Percentiles rank a stretch among this genome's conserved stretches.
Evolutionary conservation across 2,329 filamentous ascomycete species (phyloP).

Genomic region (Curvularia spicifera): DNA sequence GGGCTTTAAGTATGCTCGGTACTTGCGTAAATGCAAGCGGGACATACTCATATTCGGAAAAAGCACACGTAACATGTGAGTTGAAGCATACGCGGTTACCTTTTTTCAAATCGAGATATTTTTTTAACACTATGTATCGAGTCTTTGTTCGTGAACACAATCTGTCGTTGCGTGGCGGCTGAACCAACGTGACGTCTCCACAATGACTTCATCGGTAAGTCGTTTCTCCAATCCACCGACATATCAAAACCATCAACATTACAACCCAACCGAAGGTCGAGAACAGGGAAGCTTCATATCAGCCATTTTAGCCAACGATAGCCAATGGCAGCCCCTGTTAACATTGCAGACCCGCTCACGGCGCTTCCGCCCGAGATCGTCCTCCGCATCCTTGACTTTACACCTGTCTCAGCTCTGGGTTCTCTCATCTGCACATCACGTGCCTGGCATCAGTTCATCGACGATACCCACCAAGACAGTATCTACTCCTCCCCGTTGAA

Average conservation of each 20-base stretch:
- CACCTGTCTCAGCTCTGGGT: slow-evolving; percentile 8
- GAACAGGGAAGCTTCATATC: background rate
- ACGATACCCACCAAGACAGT: slow-evolving; percentile 9
- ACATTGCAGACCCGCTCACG: slow-evolving; percentile 12
- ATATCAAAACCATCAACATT: slow-evolving; percentile 7
- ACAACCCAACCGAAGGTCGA: background rate
- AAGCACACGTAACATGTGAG: background rate
- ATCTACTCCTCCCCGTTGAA: slow-evolving; percentile 13
- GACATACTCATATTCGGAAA: background rate
- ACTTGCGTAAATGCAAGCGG: background rate
- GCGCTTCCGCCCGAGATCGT: slow-evolving; percentile 14
- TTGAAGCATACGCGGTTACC: background rate
- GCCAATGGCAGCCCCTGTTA: background rate
- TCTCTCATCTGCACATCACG: slow-evolving; percentile 10
- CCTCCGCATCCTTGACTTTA: slow-evolving; percentile 17
- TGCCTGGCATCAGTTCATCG: slow-evolving; percentile 17
- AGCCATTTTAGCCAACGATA: background rate
- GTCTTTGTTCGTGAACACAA: background rate
- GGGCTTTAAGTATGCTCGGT: background rate
- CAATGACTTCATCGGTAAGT: slow-evolving; percentile 17
- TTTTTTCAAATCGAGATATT: background rate
- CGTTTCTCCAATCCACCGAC: slow-evolving; percentile 4
- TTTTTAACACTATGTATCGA: background rate
- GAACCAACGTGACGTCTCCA: slow-evolving; percentile 13
- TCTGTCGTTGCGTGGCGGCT: background rate